These are phyloP conservation scores for Uromyces viciae-fabae DNA, from an alignment of 1,284 basidiomycete species.

Conservation along the genomic window DNA sequence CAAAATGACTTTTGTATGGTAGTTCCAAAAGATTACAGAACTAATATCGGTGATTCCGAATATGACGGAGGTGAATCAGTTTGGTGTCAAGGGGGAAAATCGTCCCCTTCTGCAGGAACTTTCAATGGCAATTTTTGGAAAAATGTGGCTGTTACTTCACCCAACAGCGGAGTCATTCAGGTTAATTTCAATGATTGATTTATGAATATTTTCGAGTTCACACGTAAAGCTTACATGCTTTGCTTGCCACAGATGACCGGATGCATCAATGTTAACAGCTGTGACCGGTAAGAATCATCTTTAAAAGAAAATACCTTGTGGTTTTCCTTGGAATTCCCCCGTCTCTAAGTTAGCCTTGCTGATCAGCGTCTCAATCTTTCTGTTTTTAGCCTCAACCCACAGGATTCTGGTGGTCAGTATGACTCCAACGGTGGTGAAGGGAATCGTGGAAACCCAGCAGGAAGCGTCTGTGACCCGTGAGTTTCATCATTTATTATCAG, in stretches of 20 bases:
- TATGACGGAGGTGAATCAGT: slow-evolving; percentile 19
- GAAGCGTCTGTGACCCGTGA: slow-evolving; percentile 47
- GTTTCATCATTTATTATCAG: not conserved
- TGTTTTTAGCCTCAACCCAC: not conserved
- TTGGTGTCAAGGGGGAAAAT: slow-evolving; percentile 44
- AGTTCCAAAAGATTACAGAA: slow-evolving; percentile 45
- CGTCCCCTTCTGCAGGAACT: slow-evolving; percentile 25
- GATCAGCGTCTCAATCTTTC: no score
- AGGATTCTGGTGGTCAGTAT: slow-evolving; percentile 51
- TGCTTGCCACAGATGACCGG: slow-evolving; percentile 29
- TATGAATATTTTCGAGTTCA: not conserved
- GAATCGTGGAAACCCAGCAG: slow-evolving; percentile 51
- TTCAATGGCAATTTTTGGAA: slow-evolving; percentile 46
- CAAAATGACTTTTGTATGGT: slow-evolving; percentile 47
- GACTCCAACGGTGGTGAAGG: slow-evolving; percentile 53
- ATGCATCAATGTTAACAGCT: slow-evolving; percentile 28
- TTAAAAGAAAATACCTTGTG: slow-evolving; percentile 30
- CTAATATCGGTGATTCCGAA: slow-evolving; percentile 46
- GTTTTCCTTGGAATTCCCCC: slow-evolving; percentile 33
- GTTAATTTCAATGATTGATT: no score
- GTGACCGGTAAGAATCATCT: slow-evolving; percentile 45
- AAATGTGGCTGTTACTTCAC: slow-evolving; percentile 39
- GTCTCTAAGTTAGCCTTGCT: no score
- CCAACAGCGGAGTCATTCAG: slow-evolving; percentile 32
- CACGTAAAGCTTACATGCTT: not conserved